Evolutionary conservation across 768 basidiomycete species (phyloP).

Genomic region (Coprinopsis sp.): DNA sequence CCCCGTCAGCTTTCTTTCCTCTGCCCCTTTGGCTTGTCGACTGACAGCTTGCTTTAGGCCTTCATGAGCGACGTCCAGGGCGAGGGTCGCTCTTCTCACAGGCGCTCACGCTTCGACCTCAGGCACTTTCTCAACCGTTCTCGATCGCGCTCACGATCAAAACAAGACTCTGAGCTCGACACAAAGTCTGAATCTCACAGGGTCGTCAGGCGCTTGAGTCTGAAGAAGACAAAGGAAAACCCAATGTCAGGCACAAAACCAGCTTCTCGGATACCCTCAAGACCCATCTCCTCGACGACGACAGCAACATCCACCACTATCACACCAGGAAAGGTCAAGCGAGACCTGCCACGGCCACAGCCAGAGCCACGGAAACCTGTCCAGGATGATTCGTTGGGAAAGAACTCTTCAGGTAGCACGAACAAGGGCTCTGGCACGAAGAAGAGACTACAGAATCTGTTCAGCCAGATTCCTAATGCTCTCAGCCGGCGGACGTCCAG

Average conservation of each 20-base stretch:
- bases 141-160: constrained; percentile 58
- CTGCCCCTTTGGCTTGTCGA: too few relatives aligned
- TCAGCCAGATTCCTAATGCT: constrained; percentile 38
- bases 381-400: constrained; percentile 10
- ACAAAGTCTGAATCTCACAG: constrained; percentile 8
- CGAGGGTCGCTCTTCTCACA: too few relatives aligned
- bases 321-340: constrained; percentile 51
- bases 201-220: not conserved
- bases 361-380: constrained; percentile 15
- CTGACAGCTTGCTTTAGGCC: too few relatives aligned
- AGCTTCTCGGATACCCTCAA: constrained; percentile 44
- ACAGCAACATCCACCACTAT: constrained; percentile 59
- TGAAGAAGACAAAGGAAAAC: not conserved
- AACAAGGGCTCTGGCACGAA: constrained; percentile 32
- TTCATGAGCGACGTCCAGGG: too few relatives aligned
- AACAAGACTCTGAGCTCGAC: constrained; percentile 19
- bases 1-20: too few relatives aligned
- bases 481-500: constrained; percentile 31
- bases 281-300: constrained; percentile 64
- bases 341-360: constrained; percentile 22
- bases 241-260: constrained; percentile 33
- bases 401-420: constrained; percentile 22
- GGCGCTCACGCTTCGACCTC: too few relatives aligned
- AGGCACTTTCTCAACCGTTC: constrained; percentile 54
- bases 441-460: constrained; percentile 42